These are phyloP conservation scores for Sarocladiaceae sp. DNA, from an alignment of 2,329 filamentous ascomycete genomes.

Conservation along the genomic window DNA sequence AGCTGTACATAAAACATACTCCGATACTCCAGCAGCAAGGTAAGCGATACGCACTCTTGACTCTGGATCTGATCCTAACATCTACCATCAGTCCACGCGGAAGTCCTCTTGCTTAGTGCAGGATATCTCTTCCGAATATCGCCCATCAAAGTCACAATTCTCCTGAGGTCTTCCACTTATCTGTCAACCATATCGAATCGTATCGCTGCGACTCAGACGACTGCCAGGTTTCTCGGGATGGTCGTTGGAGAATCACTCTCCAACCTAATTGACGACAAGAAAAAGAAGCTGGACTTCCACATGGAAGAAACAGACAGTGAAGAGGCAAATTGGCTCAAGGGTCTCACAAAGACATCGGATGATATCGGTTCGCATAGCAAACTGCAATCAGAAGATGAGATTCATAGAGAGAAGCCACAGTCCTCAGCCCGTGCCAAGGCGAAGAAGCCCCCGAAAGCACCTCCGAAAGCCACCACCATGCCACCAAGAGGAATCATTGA, in stretches of 20 bases:
- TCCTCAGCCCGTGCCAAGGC: conserved; percentile 12
- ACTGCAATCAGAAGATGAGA: conserved; percentile 1
- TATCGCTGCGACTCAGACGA: conserved; percentile 66
- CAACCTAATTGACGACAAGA: conserved; percentile 57
- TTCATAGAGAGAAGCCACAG: conserved; percentile 2
- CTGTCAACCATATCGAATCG: conserved; percentile 79
- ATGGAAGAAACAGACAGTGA: conserved; percentile 68
- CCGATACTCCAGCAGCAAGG: conserved; percentile 86
- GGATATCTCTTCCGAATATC: conserved; percentile 66
- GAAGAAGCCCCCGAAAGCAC: conserved; percentile 15
- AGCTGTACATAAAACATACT: conserved; percentile 78
- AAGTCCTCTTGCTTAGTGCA: conserved; percentile 69
- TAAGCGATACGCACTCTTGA: conserved; percentile 28
- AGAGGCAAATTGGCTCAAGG: conserved; percentile 71
- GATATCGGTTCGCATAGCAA: conserved; percentile 48
- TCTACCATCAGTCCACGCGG: conserved; percentile 64
- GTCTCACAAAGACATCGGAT: conserved; percentile 58
- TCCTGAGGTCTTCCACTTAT: conserved; percentile 67
- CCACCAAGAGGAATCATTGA: conserved; percentile 50
- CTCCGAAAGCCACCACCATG: conserved; percentile 23
- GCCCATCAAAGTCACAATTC: conserved; percentile 58
- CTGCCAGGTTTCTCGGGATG: conserved; percentile 81
- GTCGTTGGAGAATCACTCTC: conserved; percentile 70
- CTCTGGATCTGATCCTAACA: conserved; percentile 16
- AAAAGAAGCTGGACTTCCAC: conserved; percentile 74